These are phyloP conservation scores for Aspergillus affinis DNA, from an alignment of 495 filamentous ascomycete species.

Conservation along the genomic window DNA sequence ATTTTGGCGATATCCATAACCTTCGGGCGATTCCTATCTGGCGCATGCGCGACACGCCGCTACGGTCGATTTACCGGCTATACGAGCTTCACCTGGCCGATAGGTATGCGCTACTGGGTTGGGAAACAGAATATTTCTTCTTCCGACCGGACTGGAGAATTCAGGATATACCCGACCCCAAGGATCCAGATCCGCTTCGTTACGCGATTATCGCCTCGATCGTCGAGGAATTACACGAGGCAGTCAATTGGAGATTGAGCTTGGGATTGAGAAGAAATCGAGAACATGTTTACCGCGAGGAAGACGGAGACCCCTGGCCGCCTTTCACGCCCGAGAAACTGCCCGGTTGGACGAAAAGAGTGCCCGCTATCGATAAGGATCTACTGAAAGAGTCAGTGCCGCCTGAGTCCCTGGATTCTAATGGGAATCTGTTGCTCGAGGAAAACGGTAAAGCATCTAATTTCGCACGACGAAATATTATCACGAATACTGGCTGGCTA, in stretches of 20 bases:
- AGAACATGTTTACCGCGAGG: slow-evolving; percentile 28
- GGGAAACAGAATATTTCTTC: slow-evolving; percentile 41
- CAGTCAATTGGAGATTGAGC: slow-evolving; percentile 41
- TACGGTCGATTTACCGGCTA: slow-evolving; percentile 40
- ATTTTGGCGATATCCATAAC: slow-evolving; percentile 26
- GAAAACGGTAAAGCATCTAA: slow-evolving; percentile 18
- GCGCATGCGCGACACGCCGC: slow-evolving; percentile 35
- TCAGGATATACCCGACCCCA: slow-evolving; percentile 33
- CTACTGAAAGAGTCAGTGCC: slow-evolving; percentile 20
- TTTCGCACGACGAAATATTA: slow-evolving; percentile 33
- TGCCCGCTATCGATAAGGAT: slow-evolving; percentile 23
- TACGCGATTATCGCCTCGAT: slow-evolving; percentile 41
- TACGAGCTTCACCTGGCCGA: slow-evolving; percentile 35
- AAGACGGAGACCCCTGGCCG: slow-evolving; percentile 22
- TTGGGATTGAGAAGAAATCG: slow-evolving; percentile 35
- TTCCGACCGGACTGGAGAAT: slow-evolving; percentile 29
- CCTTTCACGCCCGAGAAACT: slow-evolving; percentile 18
- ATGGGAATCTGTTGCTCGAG: slow-evolving; percentile 30
- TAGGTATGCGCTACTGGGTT: slow-evolving; percentile 24
- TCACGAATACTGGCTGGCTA: slow-evolving; percentile 32
- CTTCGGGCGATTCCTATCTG: slow-evolving; percentile 35
- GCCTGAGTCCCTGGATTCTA: slow-evolving; percentile 12
- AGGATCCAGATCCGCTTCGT: slow-evolving; percentile 34
- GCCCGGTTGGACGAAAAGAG: slow-evolving; percentile 24
- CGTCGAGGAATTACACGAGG: slow-evolving; percentile 34